Evolutionary conservation across 306 rosid genomes (phyloP), one percentile per base, ranked within the genome.

Genomic region (Fagus sylvatica): DNA sequence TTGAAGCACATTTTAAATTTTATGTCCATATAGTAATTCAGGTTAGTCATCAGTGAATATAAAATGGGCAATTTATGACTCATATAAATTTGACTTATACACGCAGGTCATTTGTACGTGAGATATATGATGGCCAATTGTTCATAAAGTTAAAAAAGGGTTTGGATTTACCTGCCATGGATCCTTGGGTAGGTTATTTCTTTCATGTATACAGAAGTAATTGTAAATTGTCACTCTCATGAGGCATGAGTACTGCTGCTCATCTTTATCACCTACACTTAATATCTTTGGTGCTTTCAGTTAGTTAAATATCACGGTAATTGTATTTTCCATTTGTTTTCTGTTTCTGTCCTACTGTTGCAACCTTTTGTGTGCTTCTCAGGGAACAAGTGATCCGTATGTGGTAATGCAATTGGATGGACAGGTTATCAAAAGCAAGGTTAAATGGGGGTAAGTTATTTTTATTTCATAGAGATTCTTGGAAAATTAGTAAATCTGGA

Each of bases 321-420:
- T 33, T 19, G 22, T 62, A 8, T 13, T 71, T 80, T 69, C 62
- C 60, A 51, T 62, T 81, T 69, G 16, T 76, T 55, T 69, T 68
- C 13, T 78, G 19, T 43, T 76, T 56, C 59, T 60, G 51, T 30
- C 55, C 37, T 53, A 72, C 22, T 43, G 53, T 72, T 81, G 8
- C 8, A 43, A 71, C 17, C 51, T 76, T 82, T 74, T 65, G n/a
- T 78, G 56, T 81, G 80, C 66, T 74, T 82, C 66, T 74, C 76
- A 94, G 98, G 98, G 98, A 80, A 92, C 97, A 57, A 94, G 98
- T 76, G 97, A 94, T 87, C 97, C 98, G 1, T 94, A 94, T 84
- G 92, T 92, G 73, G 83, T 92, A 78, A 78, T 94, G 80, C 88
- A 89, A 82, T 67, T 94, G 85, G 95, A 89, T 84, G 93, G 93